These are phyloP conservation scores for Alternaria postmessia DNA, from an alignment of 2,329 filamentous ascomycete genomes.

Conservation along the genomic window DNA sequence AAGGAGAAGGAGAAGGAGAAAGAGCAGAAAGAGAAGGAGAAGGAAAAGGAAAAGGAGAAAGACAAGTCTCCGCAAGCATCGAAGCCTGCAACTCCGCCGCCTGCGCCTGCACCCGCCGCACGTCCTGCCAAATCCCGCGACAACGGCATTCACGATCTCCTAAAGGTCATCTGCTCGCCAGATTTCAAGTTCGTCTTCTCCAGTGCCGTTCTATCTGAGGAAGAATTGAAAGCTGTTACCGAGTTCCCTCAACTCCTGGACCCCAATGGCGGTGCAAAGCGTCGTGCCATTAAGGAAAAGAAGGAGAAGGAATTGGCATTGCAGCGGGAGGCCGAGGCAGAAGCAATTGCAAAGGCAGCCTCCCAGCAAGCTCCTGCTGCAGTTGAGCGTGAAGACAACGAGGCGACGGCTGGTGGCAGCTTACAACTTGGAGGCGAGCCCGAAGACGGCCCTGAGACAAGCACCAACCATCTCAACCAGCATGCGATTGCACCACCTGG, in stretches of 20 bases:
- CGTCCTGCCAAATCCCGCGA: constrained; percentile 29
- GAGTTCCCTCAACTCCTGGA: constrained; percentile 83
- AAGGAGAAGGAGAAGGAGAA: constrained; percentile 38
- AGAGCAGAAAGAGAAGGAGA: constrained; percentile 34
- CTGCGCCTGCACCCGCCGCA: constrained; percentile 14
- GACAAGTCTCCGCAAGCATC: constrained; percentile 39
- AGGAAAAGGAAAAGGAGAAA: constrained; percentile 33
- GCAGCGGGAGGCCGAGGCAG: constrained; percentile 61
- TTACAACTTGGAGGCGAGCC: constrained; percentile 91
- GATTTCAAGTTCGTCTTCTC: constrained; percentile 65
- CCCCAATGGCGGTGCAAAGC: constrained; percentile 79
- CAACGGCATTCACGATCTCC: constrained; percentile 45
- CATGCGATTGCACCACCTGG: constrained; percentile 78
- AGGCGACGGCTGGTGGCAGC: constrained; percentile 74
- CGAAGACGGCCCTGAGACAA: constrained; percentile 74
- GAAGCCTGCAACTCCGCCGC: constrained; percentile 37
- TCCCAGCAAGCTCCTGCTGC: constrained; percentile 39
- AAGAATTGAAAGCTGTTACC: constrained; percentile 61
- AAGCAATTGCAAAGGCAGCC: constrained; percentile 57
- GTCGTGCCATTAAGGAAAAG: constrained; percentile 75
- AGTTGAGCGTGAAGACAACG: constrained; percentile 72
- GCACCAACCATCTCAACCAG: constrained; percentile 67
- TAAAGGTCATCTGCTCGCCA: constrained; percentile 52
- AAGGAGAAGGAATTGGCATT: constrained; percentile 66
- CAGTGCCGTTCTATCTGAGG: constrained; percentile 47